Evolutionary conservation across 306 rosid genomes (phyloP).

Genomic region (Nissolia schottii): DNA sequence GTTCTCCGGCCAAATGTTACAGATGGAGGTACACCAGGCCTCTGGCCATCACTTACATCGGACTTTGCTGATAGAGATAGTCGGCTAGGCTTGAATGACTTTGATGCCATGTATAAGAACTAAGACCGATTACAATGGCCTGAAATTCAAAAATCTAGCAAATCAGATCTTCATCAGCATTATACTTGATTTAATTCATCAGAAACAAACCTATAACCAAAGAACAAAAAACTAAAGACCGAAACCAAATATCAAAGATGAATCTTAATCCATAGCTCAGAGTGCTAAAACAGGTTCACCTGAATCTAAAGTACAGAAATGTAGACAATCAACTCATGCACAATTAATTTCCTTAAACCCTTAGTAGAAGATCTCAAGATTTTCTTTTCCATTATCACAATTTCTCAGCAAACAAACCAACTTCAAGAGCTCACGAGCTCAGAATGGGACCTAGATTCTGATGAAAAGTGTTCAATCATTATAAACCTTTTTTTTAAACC

Average conservation of each 20-base stretch:
- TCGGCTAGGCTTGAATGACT: constrained; percentile 51
- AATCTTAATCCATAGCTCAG: not conserved
- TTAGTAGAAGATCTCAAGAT: constrained; percentile 21
- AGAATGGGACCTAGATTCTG: not conserved
- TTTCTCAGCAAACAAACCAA: constrained; percentile 22
- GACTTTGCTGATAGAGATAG: constrained; percentile 57
- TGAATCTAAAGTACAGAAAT: constrained; percentile 9
- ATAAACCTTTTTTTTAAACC: not conserved
- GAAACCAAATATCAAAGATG: constrained; percentile 6
- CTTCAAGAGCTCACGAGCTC: not conserved
- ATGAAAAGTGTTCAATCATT: not conserved
- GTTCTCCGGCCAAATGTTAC: constrained; percentile 84
- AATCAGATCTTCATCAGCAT: constrained; percentile 18
- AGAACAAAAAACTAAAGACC: not conserved
- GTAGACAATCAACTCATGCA: constrained; percentile 1
- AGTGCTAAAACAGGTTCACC: not conserved
- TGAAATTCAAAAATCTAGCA: constrained; percentile 20
- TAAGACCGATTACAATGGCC: constrained; percentile 20
- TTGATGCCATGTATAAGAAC: constrained; percentile 54
- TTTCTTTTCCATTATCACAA: not conserved
- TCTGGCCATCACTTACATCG: constrained; percentile 51
- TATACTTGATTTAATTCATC: not conserved
- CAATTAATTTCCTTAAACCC: constrained; percentile 11
- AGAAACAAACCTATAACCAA: not conserved
- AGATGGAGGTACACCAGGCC: constrained; percentile 61